phyloP scores from a whole-genome alignment of 202 grass and related monocot genomes.

The Panicum virgatum region DNA sequence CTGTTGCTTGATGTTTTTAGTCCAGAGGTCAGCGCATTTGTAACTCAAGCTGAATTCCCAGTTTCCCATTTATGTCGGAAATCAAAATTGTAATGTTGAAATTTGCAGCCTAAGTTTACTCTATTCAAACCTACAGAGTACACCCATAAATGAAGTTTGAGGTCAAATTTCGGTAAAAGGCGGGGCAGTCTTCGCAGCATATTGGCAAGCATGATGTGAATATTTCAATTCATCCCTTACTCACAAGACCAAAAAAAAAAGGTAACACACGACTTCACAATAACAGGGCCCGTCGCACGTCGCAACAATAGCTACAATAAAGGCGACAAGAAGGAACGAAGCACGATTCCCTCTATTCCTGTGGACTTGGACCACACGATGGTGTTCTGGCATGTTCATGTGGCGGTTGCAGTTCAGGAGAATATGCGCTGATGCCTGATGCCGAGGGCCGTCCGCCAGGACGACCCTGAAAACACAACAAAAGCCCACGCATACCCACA shows the following conservation, averaged over 20 bases:
- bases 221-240: not conserved
- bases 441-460: not conserved
- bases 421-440: not conserved
- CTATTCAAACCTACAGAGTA: not conserved
- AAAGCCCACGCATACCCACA: not conserved
- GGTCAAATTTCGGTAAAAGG: not conserved
- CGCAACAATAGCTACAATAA: not conserved
- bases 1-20: no score
- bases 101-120: not conserved
- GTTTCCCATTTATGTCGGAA: no score
- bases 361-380: slow-evolving; percentile 4
- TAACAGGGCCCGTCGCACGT: not conserved
- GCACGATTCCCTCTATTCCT: slow-evolving; percentile 9
- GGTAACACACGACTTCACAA: not conserved
- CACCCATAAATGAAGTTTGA: not conserved
- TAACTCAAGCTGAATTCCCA: no score
- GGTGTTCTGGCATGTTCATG: slow-evolving; percentile 13
- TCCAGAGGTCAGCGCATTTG: no score
- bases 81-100: not conserved
- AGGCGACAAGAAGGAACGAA: not conserved
- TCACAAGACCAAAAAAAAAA: not conserved
- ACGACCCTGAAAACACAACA: not conserved
- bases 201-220: not conserved
- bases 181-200: not conserved
- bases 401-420: not conserved